Evolutionary conservation across 345 rosid genomes (phyloP), one percentile per base, ranked within the genome.

Genomic region (Stellera chamaejasme): DNA sequence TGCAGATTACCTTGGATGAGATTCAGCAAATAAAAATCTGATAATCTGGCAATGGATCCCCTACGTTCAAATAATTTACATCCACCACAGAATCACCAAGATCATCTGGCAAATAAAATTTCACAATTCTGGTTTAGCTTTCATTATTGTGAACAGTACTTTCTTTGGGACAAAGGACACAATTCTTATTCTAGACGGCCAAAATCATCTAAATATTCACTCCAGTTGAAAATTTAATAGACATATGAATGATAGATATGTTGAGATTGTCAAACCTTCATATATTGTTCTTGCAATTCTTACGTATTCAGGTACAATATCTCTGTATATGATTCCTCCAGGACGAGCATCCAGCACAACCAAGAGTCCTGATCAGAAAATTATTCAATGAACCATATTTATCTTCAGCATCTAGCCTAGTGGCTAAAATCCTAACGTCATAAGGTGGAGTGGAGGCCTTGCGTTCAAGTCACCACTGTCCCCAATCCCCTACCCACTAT

Each of bases 261-360:
- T 56, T 52, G 23, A 32, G 32, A 41, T 48, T 52, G 45, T 52
- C 71, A 59, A 43, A 92, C 98, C 98, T 92, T 92, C 96, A 11
- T 88, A 88, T 50, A 92, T 78, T 50, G 98, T 92, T 62, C 98
- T 84, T 1, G 55, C 93, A 48, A 74, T 51, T 10, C 77, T 47
- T 41, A 82, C 95, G 55, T 92, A 85, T 41, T 81, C 77, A 15
- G 98, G 90, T 52, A 92, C 72, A 67, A 92, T 67, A 77, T 92
- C 98, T 72, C 79, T 71, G 56, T 75, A 86, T 64, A 88, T 79
- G 58, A 92, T 82, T 74, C 98, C 95, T 41, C 65, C 88, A 0
- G 96, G 96, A 47, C 49, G 79, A 9, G 98, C 96, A 75, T 92
- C 95, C 73, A 88, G 69, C 66, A 84, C 95, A 50, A 92, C 89